A percentile compares a stretch with the other conserved stretches of the same genome.
phyloP scores from a whole-genome alignment of 768 basidiomycete species.

The Coprinellus aureogranulatus region DNA sequence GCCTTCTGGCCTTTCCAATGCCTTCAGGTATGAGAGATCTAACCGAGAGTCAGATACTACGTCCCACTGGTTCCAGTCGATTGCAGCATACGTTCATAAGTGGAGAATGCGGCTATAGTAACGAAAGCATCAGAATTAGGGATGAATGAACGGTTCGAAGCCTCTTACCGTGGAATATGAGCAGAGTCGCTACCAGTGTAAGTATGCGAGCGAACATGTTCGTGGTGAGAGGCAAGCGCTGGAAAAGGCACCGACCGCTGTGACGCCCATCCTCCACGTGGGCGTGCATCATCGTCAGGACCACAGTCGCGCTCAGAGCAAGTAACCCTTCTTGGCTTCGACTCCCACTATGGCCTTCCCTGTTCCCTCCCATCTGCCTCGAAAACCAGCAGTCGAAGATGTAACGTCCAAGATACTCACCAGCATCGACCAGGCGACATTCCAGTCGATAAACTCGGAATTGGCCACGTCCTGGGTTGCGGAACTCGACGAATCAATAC shows the following conservation, averaged over 20 bases:
- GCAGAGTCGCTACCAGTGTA: constrained; percentile 44
- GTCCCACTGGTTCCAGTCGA: neutral
- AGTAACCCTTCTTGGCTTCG: neutral
- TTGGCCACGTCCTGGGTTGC: constrained; percentile 67
- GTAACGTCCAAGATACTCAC: constrained; percentile 69
- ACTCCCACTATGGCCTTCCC: constrained; percentile 64
- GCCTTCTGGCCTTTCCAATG: constrained; percentile 68
- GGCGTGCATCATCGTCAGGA: constrained; percentile 1
- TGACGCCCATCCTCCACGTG: constrained; percentile 7
- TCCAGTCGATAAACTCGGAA: constrained; percentile 54
- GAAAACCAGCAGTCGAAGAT: constrained; percentile 57
- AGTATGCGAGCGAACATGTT: constrained; percentile 48
- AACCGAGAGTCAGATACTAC: neutral
- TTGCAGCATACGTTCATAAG: constrained; percentile 66
- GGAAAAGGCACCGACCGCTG: neutral
- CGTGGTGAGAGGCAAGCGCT: constrained; percentile 3
- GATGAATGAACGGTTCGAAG: neutral
- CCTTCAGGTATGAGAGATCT: constrained; percentile 79
- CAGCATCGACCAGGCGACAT: constrained; percentile 63
- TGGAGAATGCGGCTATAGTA: constrained; percentile 68
- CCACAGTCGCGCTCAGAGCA: neutral
- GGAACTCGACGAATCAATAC: constrained; percentile 72
- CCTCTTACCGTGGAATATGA: constrained; percentile 53
- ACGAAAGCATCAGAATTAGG: constrained; percentile 5
- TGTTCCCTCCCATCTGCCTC: constrained; percentile 70